A percentile compares a stretch with the other conserved stretches of the same genome.
Conservation (phyloP, 2,329 filamentous ascomycete genomes). For the Cyphellophora attinorum region DNA sequence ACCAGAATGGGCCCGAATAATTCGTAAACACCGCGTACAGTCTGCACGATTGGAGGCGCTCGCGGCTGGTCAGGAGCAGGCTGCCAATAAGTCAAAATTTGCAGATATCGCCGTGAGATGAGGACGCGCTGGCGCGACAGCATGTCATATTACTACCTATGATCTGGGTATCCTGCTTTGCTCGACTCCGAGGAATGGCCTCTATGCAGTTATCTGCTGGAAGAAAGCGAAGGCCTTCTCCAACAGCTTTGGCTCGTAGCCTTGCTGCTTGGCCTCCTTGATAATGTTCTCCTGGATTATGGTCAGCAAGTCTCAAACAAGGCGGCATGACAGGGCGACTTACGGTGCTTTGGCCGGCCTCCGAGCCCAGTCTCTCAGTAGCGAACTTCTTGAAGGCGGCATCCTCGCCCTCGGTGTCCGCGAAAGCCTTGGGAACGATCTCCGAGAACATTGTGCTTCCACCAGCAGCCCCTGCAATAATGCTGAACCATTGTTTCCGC, state of each 20-base stretch:
- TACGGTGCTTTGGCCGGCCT: constrained; percentile 2
- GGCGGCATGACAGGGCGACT: not conserved
- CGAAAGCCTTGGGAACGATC: constrained; percentile 15
- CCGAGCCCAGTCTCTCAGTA: constrained; percentile 9
- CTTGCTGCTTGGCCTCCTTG: constrained; percentile 9
- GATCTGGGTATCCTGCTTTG: not conserved
- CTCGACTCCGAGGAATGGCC: not conserved
- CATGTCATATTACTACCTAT: too few relatives aligned
- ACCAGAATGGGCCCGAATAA: constrained; percentile 20
- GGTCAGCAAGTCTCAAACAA: not conserved
- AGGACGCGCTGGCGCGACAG: too few relatives aligned
- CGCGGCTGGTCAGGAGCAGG: constrained; percentile 15
- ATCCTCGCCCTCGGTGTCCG: constrained; percentile 10
- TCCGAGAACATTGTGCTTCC: constrained; percentile 17
- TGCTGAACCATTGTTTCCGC: constrained; percentile 15
- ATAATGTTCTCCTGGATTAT: constrained; percentile 3
- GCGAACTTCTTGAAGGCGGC: constrained; percentile 17
- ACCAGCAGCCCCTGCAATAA: constrained; percentile 18
- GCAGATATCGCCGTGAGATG: constrained; percentile 1
- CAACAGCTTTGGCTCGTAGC: constrained; percentile 11
- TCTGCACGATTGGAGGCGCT: constrained; percentile 17
- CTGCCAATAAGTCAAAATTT: not conserved
- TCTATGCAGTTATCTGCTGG: not conserved
- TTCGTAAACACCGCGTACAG: constrained; percentile 20
- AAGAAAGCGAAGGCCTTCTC: constrained; percentile 23